Percentiles rank a stretch among this genome's conserved stretches.
These are phyloP conservation scores for Trichosporon faecale DNA, from an alignment of 1,284 basidiomycete genomes.

Conservation along the genomic window DNA sequence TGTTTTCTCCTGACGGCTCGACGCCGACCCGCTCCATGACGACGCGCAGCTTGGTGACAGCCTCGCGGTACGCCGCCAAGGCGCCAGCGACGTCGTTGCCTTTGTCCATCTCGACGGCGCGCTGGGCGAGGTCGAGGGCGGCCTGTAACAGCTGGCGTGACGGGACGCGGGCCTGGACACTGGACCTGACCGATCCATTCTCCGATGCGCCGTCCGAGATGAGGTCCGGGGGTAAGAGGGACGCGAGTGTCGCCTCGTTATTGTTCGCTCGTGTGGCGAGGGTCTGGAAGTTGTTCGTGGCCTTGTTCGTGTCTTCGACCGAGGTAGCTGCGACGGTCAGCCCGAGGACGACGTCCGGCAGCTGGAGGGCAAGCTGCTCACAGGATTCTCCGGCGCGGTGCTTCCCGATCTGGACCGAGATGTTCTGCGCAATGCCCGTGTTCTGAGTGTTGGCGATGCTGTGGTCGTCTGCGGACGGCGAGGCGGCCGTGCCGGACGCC, in stretches of 20 bases:
- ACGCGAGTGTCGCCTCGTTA: slow-evolving; percentile 20
- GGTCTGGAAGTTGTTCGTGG: slow-evolving; percentile 1
- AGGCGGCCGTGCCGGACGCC: neutral
- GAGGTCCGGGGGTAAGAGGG: slow-evolving; percentile 20
- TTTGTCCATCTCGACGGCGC: slow-evolving; percentile 53
- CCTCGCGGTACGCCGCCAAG: slow-evolving; percentile 48
- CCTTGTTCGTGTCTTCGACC: slow-evolving; percentile 8
- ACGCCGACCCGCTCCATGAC: slow-evolving; percentile 53
- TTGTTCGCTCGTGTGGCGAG: neutral
- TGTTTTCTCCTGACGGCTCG: slow-evolving; percentile 21
- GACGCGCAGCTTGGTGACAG: slow-evolving; percentile 44
- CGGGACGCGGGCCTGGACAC: slow-evolving; percentile 36
- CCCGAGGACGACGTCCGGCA: neutral
- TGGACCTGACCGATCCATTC: slow-evolving; percentile 17
- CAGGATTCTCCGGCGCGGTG: slow-evolving; percentile 1
- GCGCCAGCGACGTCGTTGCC: slow-evolving; percentile 50
- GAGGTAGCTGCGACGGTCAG: slow-evolving; percentile 4
- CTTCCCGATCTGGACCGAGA: slow-evolving; percentile 5
- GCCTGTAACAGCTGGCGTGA: slow-evolving; percentile 49
- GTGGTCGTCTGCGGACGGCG: neutral
- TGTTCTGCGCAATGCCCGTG: slow-evolving; percentile 6
- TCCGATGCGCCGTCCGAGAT: slow-evolving; percentile 18
- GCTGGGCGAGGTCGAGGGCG: slow-evolving; percentile 51
- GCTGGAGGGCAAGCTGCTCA: neutral
- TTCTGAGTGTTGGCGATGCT: neutral